A percentile compares a stretch with the other conserved stretches of the same genome.
These are phyloP conservation scores for Fusarium fujikuroi DNA, from an alignment of 2,329 filamentous ascomycete species.

Conservation along the genomic window DNA sequence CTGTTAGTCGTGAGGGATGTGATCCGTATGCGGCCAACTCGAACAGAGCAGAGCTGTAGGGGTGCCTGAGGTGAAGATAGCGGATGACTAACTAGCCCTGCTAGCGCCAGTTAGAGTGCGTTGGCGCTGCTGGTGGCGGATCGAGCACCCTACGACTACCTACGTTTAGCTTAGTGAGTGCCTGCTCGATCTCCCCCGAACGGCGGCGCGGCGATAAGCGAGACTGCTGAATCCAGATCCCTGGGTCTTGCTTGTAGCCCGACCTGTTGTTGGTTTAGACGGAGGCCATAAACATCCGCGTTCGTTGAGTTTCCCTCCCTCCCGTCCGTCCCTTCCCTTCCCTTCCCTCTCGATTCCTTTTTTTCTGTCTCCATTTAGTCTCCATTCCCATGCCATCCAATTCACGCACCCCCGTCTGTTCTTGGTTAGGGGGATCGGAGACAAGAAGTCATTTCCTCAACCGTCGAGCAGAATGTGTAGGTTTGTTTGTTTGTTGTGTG, in stretches of 20 bases:
- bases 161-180: neutral
- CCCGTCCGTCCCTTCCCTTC: constrained; percentile 12
- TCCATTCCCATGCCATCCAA: neutral
- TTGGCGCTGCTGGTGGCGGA: constrained; percentile 11
- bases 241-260: constrained; percentile 37
- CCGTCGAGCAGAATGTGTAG: constrained; percentile 20
- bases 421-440: constrained; percentile 9
- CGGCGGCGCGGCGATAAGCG: constrained; percentile 49
- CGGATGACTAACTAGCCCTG: constrained; percentile 15
- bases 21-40: neutral
- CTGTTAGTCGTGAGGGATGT: neutral
- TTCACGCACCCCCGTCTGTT: constrained; percentile 22
- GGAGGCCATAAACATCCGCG: constrained; percentile 11
- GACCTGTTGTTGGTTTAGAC: neutral
- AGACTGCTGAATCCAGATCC: constrained; percentile 48
- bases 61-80: constrained; percentile 5
- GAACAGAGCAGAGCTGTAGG: neutral
- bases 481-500: constrained; percentile 2
- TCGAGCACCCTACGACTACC: constrained; percentile 16
- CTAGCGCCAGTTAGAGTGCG: neutral
- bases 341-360: neutral
- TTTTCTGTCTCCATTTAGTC: neutral
- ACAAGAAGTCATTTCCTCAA: constrained; percentile 17
- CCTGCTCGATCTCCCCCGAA: constrained; percentile 32
- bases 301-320: constrained; percentile 25